Evolutionary conservation across 495 filamentous ascomycete genomes (phyloP).

Genomic region (Beverwykella pulmonaria): DNA sequence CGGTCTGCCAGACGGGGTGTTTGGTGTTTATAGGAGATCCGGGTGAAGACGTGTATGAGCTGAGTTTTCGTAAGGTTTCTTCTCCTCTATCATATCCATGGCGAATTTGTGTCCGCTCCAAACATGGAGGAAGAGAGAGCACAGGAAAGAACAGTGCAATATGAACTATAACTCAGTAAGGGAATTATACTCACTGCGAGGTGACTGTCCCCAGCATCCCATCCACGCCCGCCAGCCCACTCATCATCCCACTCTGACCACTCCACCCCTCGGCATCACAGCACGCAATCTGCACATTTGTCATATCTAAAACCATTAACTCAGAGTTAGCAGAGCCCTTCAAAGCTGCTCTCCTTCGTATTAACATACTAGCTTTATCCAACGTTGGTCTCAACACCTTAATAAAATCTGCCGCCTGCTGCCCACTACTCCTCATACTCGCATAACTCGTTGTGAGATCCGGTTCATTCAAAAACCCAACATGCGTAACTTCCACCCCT

Average conservation of each 20-base stretch:
- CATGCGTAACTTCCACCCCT: constrained; percentile 27
- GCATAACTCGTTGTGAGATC: constrained; percentile 36
- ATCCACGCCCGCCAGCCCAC: constrained; percentile 3
- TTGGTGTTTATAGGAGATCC: constrained; percentile 16
- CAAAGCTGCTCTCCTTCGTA: too few species aligned
- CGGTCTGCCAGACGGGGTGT: constrained; percentile 31
- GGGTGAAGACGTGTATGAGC: constrained; percentile 24
- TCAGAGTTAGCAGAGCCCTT: too few species aligned
- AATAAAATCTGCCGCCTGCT: constrained; percentile 36
- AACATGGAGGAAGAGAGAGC: background rate
- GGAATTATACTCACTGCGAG: constrained; percentile 23
- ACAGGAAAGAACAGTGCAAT: background rate
- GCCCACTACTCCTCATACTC: constrained; percentile 28
- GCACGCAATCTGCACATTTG: constrained; percentile 25
- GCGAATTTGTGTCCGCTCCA: too few species aligned
- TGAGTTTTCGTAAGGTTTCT: too few species aligned
- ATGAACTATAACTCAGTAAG: background rate
- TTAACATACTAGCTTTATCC: constrained; percentile 11
- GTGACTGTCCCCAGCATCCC: constrained; percentile 15
- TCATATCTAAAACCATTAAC: too few species aligned
- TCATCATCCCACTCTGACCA: constrained; percentile 21
- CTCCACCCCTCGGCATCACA: constrained; percentile 38
- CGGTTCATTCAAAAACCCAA: constrained; percentile 38
- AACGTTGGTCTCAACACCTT: constrained; percentile 37
- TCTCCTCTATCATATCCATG: too few species aligned